Evolutionary conservation across 179 eudicot genomes (phyloP), one percentile per base, ranked within the genome.

Genomic region (Amaranthus tricolor): DNA sequence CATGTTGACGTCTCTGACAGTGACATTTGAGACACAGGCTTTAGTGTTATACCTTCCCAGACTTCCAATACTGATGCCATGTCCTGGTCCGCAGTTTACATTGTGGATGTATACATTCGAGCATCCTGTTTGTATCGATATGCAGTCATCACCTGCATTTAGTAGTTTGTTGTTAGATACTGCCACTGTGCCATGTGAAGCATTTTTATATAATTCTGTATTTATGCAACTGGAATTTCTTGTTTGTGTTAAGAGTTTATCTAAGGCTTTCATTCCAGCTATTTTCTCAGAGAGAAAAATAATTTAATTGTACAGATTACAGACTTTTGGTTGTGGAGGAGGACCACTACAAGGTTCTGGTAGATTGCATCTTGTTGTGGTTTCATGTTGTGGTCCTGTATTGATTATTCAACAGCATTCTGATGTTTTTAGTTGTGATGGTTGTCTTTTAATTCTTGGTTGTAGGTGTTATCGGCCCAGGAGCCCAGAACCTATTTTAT

Each of bases 71-170:
- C 99, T 85, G 66, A 95, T 95, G 49, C 99, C 99, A 80, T 95
- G 99, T 60, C 99, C 99, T 3, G 97, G 99, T 70, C 99, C 99
- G 62, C 99, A 95, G 78, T 90, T 87, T 47, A 95, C 88, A 72
- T 83, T 82, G 77, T 87, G 95, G 79, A 95, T 73, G 54, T 93
- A 87, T 44, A 93, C 86, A 70, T 93, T 93, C 55, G 91, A 81
- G 82, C 95, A 88, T 77, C 98, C 97, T 17, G 95, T 88, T 81
- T 89, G 95, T 80, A 95, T 87, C 31, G 99, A 95, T 73, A 95
- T 77, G 77, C 99, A 95, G 74, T 95, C 99, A 80, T 95, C 99
- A 75, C 99, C 99, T 95, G 90, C 82, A 73, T 58, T 17, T 9
- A 77, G 62, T 68, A 53, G 78, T 61, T 53, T 68, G 7, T 31